phyloP scores from a whole-genome alignment of 257 asterid species.

The Przewalskia tangutica region DNA sequence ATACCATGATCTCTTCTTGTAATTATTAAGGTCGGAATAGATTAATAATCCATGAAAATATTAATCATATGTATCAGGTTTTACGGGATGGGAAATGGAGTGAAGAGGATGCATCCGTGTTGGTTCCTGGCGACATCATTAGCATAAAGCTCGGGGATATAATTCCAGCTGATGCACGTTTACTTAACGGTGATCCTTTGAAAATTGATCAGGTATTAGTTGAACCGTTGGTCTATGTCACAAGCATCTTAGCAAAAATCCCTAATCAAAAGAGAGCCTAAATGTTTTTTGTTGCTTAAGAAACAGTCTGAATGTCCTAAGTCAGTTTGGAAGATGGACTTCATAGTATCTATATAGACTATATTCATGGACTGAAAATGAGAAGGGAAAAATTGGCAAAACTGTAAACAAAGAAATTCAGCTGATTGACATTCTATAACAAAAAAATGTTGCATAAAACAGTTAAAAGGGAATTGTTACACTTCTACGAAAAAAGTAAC shows the following conservation, averaged over 20 bases:
- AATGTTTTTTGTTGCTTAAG: background rate
- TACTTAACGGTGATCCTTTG: conserved; percentile 30
- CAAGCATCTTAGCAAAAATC: background rate
- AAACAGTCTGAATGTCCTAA: background rate
- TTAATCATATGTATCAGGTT: conserved; percentile 12
- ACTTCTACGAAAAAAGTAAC: background rate
- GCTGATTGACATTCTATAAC: background rate
- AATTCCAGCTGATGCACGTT: conserved; percentile 34
- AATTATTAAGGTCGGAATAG: background rate
- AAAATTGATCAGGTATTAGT: conserved; percentile 30
- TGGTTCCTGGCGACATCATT: conserved; percentile 35
- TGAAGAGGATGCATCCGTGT: conserved; percentile 28
- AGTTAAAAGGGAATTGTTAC: background rate
- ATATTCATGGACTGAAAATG: background rate
- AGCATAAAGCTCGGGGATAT: conserved; percentile 33
- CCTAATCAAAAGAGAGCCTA: background rate
- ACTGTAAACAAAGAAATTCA: background rate
- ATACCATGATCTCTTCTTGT: background rate
- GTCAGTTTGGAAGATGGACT: no score
- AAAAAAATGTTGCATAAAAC: background rate
- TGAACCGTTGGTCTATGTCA: background rate
- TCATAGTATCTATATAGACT: no score
- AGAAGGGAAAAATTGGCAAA: background rate
- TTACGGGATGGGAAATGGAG: conserved; percentile 26
- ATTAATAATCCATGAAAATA: background rate